Evolutionary conservation across 1,284 basidiomycete genomes (phyloP).

Genomic region (Melampsora americana): DNA sequence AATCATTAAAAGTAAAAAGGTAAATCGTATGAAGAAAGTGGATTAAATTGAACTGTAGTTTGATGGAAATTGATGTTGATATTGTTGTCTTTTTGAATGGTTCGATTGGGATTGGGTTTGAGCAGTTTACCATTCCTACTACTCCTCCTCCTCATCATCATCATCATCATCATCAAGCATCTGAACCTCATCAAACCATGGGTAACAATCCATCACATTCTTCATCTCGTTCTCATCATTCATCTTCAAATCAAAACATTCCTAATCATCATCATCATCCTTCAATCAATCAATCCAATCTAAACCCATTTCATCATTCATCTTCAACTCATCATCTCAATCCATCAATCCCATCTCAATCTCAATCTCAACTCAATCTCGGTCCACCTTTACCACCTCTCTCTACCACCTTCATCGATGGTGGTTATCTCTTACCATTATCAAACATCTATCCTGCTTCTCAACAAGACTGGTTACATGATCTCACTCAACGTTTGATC

Average conservation of each 20-base stretch:
- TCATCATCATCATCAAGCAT: neutral
- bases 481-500: conserved; percentile 79
- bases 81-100: neutral
- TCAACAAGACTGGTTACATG: conserved; percentile 81
- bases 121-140: too few relatives aligned
- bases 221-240: neutral
- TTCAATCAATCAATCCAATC: conserved; percentile 24
- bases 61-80: neutral
- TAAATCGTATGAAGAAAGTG: too few relatives aligned
- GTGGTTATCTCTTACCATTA: conserved; percentile 76
- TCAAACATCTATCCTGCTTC: conserved; percentile 70
- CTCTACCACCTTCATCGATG: conserved; percentile 64
- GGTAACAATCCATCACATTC: conserved; percentile 27
- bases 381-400: conserved; percentile 51
- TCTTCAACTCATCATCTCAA: conserved; percentile 22
- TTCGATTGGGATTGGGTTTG: too few relatives aligned
- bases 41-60: neutral
- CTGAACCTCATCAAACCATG: too few relatives aligned
- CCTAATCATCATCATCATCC: conserved; percentile 19
- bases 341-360: conserved; percentile 23
- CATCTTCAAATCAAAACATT: conserved; percentile 5
- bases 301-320: conserved; percentile 36
- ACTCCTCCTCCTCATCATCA: too few relatives aligned
- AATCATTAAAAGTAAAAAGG: too few relatives aligned
- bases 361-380: neutral